Percentiles rank a stretch among this genome's conserved stretches.
Evolutionary conservation across 2,329 filamentous ascomycete species (phyloP).

Genomic region (Colletotrichum viniferum): DNA sequence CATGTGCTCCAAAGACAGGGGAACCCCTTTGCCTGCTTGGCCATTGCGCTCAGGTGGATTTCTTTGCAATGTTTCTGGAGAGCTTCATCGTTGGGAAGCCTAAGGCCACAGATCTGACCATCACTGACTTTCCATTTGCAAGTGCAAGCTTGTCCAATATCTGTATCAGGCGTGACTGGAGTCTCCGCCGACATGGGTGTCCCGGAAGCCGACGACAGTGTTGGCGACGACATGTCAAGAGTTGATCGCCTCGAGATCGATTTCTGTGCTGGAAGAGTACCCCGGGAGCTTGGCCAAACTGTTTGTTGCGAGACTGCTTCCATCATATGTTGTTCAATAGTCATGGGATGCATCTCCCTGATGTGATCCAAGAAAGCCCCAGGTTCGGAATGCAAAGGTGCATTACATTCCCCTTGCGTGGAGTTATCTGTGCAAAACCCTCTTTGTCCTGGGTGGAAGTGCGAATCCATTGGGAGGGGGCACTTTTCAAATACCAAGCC

Average conservation of each 20-base stretch:
- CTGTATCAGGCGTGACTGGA: not conserved
- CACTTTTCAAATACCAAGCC: slow-evolving; percentile 21
- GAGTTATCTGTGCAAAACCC: not conserved
- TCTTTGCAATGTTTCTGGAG: slow-evolving; percentile 61
- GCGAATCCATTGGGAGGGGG: slow-evolving; percentile 22
- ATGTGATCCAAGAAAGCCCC: not conserved
- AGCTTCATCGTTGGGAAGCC: slow-evolving; percentile 48
- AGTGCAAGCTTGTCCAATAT: slow-evolving; percentile 24
- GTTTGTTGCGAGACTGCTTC: not conserved
- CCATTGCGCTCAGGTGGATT: slow-evolving; percentile 50
- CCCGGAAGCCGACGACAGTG: not conserved
- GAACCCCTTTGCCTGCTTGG: slow-evolving; percentile 47
- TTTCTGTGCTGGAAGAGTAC: not conserved
- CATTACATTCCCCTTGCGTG: not conserved
- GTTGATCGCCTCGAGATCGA: not conserved
- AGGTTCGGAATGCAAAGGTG: not conserved
- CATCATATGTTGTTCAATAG: not conserved
- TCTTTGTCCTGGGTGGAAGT: slow-evolving; percentile 12
- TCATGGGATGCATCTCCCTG: not conserved
- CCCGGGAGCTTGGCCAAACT: not conserved
- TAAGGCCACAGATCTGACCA: slow-evolving; percentile 33
- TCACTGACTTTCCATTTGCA: slow-evolving; percentile 36
- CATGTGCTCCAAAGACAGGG: slow-evolving; percentile 63
- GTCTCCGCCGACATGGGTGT: not conserved
- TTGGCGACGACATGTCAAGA: not conserved